These are phyloP conservation scores for Trichoderma sp. DNA, from an alignment of 2,329 filamentous ascomycete species.

Conservation along the genomic window DNA sequence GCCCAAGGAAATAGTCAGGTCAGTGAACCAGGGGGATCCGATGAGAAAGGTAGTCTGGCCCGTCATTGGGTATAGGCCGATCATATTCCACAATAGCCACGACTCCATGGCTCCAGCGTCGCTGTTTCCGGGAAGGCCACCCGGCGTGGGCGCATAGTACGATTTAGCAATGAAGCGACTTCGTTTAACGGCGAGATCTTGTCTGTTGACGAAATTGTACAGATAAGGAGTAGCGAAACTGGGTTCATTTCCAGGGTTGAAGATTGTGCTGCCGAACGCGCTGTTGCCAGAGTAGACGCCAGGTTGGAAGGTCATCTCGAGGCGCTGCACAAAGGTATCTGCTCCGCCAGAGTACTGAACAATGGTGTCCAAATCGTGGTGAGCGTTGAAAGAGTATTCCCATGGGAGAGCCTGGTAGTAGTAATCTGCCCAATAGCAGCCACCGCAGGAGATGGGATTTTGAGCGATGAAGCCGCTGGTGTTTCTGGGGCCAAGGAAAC, in stretches of 20 bases:
- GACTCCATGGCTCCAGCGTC: slow-evolving; percentile 73
- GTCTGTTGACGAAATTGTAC: slow-evolving; percentile 64
- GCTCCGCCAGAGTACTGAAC: slow-evolving; percentile 55
- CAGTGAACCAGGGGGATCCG: slow-evolving; percentile 60
- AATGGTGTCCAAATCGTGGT: slow-evolving; percentile 60
- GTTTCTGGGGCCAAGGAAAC: slow-evolving; percentile 63
- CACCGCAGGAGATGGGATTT: slow-evolving; percentile 57
- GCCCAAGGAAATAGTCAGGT: slow-evolving; percentile 58
- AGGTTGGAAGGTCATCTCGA: slow-evolving; percentile 60
- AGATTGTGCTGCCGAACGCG: slow-evolving; percentile 54
- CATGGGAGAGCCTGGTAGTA: slow-evolving; percentile 60
- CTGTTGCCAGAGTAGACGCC: slow-evolving; percentile 42
- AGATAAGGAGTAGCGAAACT: slow-evolving; percentile 66
- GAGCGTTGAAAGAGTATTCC: slow-evolving; percentile 67
- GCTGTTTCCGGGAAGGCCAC: slow-evolving; percentile 65
- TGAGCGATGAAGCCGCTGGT: slow-evolving; percentile 49
- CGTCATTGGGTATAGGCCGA: slow-evolving; percentile 65
- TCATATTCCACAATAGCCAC: slow-evolving; percentile 66
- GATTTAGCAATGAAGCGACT: slow-evolving; percentile 57
- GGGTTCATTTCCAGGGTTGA: slow-evolving; percentile 67
- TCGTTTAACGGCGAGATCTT: slow-evolving; percentile 58
- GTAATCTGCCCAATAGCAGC: slow-evolving; percentile 63
- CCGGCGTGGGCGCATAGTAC: slow-evolving; percentile 54
- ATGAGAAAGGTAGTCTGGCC: slow-evolving; percentile 67
- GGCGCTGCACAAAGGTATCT: slow-evolving; percentile 52